Percentiles rank a stretch among this genome's conserved stretches.
phyloP scores from a whole-genome alignment of 2,329 filamentous ascomycete species.

The Stenocarpella maydis region DNA sequence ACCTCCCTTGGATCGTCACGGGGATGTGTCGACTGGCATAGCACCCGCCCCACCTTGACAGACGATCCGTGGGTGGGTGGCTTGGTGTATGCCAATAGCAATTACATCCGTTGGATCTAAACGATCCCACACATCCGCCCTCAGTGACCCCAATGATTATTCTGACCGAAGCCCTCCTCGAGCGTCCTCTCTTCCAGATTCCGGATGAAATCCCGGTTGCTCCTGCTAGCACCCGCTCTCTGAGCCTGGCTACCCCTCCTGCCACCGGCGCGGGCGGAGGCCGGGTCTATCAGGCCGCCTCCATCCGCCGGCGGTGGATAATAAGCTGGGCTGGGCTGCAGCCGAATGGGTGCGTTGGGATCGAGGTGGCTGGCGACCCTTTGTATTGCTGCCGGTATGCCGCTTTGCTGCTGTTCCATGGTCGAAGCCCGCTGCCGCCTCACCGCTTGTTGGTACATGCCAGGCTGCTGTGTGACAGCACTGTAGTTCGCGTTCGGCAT shows the following conservation, averaged over 20 bases:
- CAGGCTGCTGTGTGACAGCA: constrained; percentile 54
- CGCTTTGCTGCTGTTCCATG: constrained; percentile 93
- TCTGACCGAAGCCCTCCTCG: constrained; percentile 77
- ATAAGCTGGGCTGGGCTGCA: constrained; percentile 96
- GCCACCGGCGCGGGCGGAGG: constrained; percentile 62
- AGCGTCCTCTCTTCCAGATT: constrained; percentile 93
- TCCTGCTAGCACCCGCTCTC: constrained; percentile 52
- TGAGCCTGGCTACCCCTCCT: constrained; percentile 79
- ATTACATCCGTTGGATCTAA: not conserved
- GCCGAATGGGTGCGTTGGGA: constrained; percentile 88
- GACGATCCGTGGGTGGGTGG: not conserved
- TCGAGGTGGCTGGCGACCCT: constrained; percentile 95
- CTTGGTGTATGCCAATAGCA: not conserved
- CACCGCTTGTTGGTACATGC: constrained; percentile 78
- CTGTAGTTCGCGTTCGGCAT: constrained; percentile 72
- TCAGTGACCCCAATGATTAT: constrained; percentile 36
- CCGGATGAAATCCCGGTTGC: constrained; percentile 88
- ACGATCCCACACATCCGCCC: not conserved
- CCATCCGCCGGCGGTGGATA: constrained; percentile 93
- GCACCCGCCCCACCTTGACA: not conserved
- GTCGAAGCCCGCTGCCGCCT: constrained; percentile 89
- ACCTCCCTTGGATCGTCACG: not conserved
- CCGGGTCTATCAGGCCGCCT: constrained; percentile 69
- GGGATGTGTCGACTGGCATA: not conserved
- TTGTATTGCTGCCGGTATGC: constrained; percentile 91